Evolutionary conservation across 805 yeast species (phyloP), one percentile per base, ranked within the genome.

Genomic region (Nadsonia fulvescens): DNA sequence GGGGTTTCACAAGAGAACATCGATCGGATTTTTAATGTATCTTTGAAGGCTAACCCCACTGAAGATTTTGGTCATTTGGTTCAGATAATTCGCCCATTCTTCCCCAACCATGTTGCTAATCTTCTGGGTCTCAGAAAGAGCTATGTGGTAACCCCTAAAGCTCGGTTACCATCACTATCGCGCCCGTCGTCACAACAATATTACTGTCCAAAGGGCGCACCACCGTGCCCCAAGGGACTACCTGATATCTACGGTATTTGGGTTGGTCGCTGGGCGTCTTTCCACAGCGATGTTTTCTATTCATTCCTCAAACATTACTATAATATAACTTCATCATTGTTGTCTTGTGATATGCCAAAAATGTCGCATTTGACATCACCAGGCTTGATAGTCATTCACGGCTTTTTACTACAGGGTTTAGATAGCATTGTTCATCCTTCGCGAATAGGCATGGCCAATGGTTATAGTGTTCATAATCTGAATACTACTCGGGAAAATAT

Each of bases 291-390:
- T 20, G 40, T 56, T 8, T 54, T 55, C 29, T 42, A 47, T 15
- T 45, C 61, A n/a, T 55, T 55, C 30, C 32, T 56, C 22, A 54
- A 52, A 36, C 62, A 56, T 34, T 45, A 49, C 28, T 54, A 53
- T 29, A 25, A 43, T 8, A 36, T 54, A 9, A 40, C 48, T 8
- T 37, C 54, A 6, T 28, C 25, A n/a, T 12, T 28, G 7, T 32
- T 43, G 4, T 47, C 47, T 2, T 30, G 28, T 2, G 38, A 31
- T 15, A 24, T 33, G 17, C 39, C 39, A 8, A 32, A 32, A 32
- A 33, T 27, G 15, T 30, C 28, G 14, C 40, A 36, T 23, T 8
- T 37, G 27, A 38, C 43, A 3, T 20, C 36, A n/a, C 46, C 46
- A 3, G 46, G 46, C 7, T 27, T 39, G 17, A 23, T 40, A 3